Base-by-base conservation (phyloP, 1,284 basidiomycete species). In the Trichosporon ovoides region DNA sequence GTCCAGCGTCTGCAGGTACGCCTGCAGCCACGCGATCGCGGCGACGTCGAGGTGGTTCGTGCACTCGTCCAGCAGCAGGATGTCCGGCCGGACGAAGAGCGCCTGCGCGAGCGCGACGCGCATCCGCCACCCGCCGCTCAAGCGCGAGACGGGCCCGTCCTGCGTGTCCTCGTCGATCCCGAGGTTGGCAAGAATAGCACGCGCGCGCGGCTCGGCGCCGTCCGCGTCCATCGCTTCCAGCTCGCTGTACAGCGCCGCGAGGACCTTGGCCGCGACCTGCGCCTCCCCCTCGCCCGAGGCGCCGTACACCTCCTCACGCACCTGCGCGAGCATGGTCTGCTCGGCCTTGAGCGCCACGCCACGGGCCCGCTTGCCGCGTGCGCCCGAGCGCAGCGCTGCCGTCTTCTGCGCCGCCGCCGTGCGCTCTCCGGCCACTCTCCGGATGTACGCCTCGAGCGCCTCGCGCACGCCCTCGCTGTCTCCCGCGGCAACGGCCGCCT, bases 51-150 rank as follows among this genome's bases (percentile, higher is more conserved):
- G 67, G 66, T 80, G 81, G 63, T 81, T 81, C 38, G 77, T 76
- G 3, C 79, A 78, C 62, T 81, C 68, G 53, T 72, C 73, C 7
- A 81, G 69, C 0, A 80, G 67, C 2, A 81, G 67, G 9, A 81
- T 57, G 55, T 82, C 77, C 10, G 74, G 75, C 14, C 76, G 71
- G 31, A 80, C 70, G 13, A 81, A 70, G 16, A 82, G 67, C 2
- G 78, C 79, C 3, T 71, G 72, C 6, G 80, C 81, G 28, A 81
- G 70, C 0, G 77, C 69, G 56, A 84, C 83, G 10, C 86, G 80
- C 59, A 84, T 84, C 22, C 82, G 77, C 87, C 87, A 89, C 0
- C 87, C 87, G 18, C 87, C 87, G 1, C 84, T 87, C 11, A 89
- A 78, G 0, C 78, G 72, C 0, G 71, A 70, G 55, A 83, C 82